These are phyloP conservation scores for Tricholoma hemisulphureum DNA, from an alignment of 768 basidiomycete genomes.

Conservation along the genomic window DNA sequence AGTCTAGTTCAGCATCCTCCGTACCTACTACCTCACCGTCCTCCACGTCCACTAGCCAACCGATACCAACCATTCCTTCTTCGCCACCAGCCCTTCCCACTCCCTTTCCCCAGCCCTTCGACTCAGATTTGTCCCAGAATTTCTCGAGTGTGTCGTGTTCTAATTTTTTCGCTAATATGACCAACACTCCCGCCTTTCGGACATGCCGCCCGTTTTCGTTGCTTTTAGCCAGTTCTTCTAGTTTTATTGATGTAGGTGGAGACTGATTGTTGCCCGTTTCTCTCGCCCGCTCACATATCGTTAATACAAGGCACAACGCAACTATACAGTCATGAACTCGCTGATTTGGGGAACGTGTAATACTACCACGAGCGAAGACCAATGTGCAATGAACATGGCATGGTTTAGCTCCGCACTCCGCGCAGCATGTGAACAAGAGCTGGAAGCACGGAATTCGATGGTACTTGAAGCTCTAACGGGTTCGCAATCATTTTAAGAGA, in stretches of 20 bases:
- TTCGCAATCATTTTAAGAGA: constrained; percentile 26
- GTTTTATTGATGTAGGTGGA: constrained; percentile 52
- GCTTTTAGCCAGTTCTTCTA: constrained; percentile 52
- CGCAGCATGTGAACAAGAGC: constrained; percentile 54
- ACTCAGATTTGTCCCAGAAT: constrained; percentile 58
- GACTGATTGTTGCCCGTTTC: constrained; percentile 3
- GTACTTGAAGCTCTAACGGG: constrained; percentile 56
- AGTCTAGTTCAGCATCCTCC: constrained; percentile 13
- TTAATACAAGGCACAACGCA: constrained; percentile 54
- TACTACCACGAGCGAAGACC: constrained; percentile 42
- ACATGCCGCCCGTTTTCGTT: constrained; percentile 76
- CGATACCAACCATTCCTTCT: constrained; percentile 49
- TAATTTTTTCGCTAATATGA: constrained; percentile 77
- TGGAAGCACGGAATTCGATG: constrained; percentile 49
- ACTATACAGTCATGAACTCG: constrained; percentile 60
- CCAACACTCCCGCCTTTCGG: constrained; percentile 55
- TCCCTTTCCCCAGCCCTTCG: constrained; percentile 78
- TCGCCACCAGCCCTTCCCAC: constrained; percentile 56
- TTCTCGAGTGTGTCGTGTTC: constrained; percentile 66
- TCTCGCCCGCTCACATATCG: background rate
- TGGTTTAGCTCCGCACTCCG: constrained; percentile 55
- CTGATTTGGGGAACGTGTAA: constrained; percentile 83
- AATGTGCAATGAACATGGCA: constrained; percentile 68
- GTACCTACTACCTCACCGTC: constrained; percentile 17
- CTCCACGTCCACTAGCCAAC: constrained; percentile 22